phyloP scores from a whole-genome alignment of 352 stramenopile genomes.

The Globisporangium apiculatum region DNA sequence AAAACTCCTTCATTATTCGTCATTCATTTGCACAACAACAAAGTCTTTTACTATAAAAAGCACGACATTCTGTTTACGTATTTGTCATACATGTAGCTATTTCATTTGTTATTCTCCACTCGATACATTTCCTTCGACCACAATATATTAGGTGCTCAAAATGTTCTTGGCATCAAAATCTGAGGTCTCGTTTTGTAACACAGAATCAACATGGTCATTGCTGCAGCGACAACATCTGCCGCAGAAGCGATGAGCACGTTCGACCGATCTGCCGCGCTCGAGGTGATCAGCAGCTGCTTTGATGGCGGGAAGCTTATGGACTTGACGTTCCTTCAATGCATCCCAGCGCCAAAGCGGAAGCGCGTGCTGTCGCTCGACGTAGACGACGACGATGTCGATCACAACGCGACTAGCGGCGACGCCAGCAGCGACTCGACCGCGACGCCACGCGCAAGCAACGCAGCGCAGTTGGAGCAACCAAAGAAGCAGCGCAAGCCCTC shows the following conservation, averaged over 20 bases:
- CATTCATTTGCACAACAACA: too few relatives aligned
- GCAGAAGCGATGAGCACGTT: not conserved
- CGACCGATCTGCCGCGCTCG: not conserved
- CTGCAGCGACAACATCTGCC: too few relatives aligned
- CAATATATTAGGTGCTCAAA: too few relatives aligned
- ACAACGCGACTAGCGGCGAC: slow-evolving; percentile 2
- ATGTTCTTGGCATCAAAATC: too few relatives aligned
- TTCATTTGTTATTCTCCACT: too few relatives aligned
- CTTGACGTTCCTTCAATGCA: not conserved
- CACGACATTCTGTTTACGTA: too few relatives aligned
- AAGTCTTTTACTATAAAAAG: too few relatives aligned
- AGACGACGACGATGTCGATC: not conserved
- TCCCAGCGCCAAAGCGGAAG: not conserved
- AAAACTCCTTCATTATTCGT: too few relatives aligned
- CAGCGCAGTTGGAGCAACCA: not conserved
- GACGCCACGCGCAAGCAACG: not conserved
- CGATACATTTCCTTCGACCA: too few relatives aligned
- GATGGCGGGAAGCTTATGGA: not conserved
- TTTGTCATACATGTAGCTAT: too few relatives aligned
- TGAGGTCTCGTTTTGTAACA: too few relatives aligned
- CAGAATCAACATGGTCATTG: too few relatives aligned
- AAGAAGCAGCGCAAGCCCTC: slow-evolving; percentile 1
- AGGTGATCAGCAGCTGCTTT: not conserved
- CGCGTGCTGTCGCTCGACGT: slow-evolving; percentile 1
- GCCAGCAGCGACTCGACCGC: not conserved